phyloP scores from a whole-genome alignment of 306 rosid genomes.

The Malus asiatica region DNA sequence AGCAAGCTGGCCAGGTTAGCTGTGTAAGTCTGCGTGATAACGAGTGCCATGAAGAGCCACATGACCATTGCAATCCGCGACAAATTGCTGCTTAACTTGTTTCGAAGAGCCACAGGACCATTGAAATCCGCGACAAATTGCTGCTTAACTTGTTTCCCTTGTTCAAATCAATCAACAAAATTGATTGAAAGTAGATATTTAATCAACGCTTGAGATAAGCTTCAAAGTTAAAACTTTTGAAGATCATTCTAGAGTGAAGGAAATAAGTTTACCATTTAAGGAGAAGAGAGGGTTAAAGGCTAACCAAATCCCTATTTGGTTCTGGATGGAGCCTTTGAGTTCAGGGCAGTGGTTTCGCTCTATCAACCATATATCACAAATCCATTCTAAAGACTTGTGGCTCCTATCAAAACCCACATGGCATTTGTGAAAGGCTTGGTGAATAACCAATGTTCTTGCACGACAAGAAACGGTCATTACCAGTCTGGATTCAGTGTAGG shows the following conservation, averaged over 20 bases:
- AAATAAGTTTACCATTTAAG: conserved; percentile 15
- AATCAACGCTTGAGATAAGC: not conserved
- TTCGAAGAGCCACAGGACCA: conserved; percentile 12
- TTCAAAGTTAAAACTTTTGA: not conserved
- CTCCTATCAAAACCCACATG: conserved; percentile 32
- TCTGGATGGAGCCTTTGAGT: conserved; percentile 17
- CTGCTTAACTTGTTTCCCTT: not conserved
- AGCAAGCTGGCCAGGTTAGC: conserved; percentile 14
- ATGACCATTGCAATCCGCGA: not conserved
- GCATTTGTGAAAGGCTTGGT: conserved; percentile 37
- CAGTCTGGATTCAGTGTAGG: conserved; percentile 32
- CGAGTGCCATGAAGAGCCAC: conserved; percentile 16
- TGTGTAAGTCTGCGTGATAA: conserved; percentile 3
- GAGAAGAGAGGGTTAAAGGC: conserved; percentile 35
- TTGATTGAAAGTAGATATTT: not conserved
- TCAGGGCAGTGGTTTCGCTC: conserved; percentile 26
- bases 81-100: conserved; percentile 7
- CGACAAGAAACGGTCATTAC: conserved; percentile 23
- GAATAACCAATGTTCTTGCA: conserved; percentile 26
- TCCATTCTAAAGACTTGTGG: conserved; percentile 31
- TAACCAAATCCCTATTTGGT: conserved; percentile 34
- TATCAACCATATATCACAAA: conserved; percentile 41
- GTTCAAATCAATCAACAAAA: not conserved
- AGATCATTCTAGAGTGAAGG: not conserved
- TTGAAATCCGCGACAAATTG: conserved; percentile 3